phyloP scores from a whole-genome alignment of 768 basidiomycete species.

The Pulveroboletus frians region DNA sequence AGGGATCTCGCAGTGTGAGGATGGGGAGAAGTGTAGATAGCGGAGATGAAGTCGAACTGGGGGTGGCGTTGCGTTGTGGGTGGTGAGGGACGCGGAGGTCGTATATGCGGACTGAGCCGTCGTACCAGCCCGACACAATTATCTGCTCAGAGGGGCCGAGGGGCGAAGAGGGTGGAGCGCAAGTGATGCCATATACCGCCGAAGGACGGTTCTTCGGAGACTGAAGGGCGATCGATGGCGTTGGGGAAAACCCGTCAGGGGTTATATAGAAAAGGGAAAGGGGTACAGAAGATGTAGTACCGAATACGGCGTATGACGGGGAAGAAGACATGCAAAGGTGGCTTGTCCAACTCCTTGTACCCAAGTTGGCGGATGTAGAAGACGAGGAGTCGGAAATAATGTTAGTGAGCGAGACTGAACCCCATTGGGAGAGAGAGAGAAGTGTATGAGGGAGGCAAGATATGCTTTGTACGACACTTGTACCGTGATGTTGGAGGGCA shows the following conservation, averaged over 20 bases:
- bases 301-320: slow-evolving; percentile 62
- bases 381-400: slow-evolving; percentile 17
- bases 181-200: slow-evolving; percentile 71
- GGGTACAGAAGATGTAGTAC: slow-evolving; percentile 52
- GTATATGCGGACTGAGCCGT: slow-evolving; percentile 67
- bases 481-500: slow-evolving; percentile 32
- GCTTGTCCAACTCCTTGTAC: slow-evolving; percentile 57
- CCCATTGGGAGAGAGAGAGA: slow-evolving; percentile 55
- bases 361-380: slow-evolving; percentile 38
- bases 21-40: slow-evolving; percentile 48
- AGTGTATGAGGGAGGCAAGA: slow-evolving; percentile 41
- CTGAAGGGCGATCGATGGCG: slow-evolving; percentile 47
- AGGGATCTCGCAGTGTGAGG: slow-evolving; percentile 59
- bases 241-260: slow-evolving; percentile 39
- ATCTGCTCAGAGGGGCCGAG: slow-evolving; percentile 70
- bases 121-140: slow-evolving; percentile 78
- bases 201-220: slow-evolving; percentile 35
- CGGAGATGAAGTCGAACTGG: slow-evolving; percentile 9
- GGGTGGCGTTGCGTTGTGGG: not conserved
- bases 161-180: slow-evolving; percentile 54
- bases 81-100: slow-evolving; percentile 55
- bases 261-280: slow-evolving; percentile 53
- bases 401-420: slow-evolving; percentile 41
- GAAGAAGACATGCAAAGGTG: slow-evolving; percentile 50
- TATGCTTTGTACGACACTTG: slow-evolving; percentile 54